Conservation (phyloP, 345 rosid species). For the Brassica rapa region DNA sequence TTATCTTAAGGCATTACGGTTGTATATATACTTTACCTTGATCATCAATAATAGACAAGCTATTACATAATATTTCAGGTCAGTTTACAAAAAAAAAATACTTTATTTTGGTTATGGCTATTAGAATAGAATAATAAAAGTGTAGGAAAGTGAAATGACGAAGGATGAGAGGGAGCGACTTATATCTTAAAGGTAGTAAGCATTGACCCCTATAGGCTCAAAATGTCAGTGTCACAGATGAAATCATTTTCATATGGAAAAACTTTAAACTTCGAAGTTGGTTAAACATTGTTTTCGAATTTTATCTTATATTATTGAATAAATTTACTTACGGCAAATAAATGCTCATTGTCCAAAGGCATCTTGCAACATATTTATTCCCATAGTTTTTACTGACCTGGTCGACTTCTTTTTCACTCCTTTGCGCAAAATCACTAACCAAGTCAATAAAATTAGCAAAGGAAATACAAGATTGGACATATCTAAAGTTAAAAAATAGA, state of each 20-base stretch:
- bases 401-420: constrained; percentile 17
- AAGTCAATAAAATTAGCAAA: constrained; percentile 16
- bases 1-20: no score
- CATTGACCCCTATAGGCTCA: constrained; percentile 22
- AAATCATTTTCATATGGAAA: not conserved
- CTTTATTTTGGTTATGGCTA: not conserved
- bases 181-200: constrained; percentile 14
- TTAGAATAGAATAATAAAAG: constrained; percentile 23
- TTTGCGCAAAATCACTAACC: constrained; percentile 14
- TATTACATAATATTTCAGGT: no score
- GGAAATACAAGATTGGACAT: not conserved
- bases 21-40: no score
- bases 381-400: not conserved
- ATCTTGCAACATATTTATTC: not conserved
- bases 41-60: no score
- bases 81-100: no score
- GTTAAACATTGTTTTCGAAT: constrained; percentile 33
- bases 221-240: constrained; percentile 2
- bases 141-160: constrained; percentile 20
- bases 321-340: not conserved
- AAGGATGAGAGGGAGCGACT: constrained; percentile 15
- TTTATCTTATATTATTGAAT: not conserved
- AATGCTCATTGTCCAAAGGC: constrained; percentile 10
- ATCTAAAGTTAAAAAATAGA: constrained; percentile 7
- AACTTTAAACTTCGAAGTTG: not conserved